Evolutionary conservation across 768 basidiomycete species (phyloP).

Genomic region (Boletus huronensis): DNA sequence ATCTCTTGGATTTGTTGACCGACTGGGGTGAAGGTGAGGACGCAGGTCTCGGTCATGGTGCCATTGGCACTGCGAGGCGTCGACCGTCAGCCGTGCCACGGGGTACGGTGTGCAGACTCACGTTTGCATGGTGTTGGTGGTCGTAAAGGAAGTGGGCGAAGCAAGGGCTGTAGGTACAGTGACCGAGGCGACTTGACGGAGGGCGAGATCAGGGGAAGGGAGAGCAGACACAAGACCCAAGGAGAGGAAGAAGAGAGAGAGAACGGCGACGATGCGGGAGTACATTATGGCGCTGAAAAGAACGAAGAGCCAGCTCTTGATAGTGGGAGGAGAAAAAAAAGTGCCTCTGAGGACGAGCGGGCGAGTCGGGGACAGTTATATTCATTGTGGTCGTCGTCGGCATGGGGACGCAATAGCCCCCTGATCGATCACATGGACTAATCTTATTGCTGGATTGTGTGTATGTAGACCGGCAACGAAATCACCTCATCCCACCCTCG

Average conservation of each 20-base stretch:
- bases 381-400: too few species aligned
- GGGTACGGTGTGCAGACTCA: conserved; percentile 25
- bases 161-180: conserved; percentile 22
- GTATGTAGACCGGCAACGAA: neutral
- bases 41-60: conserved; percentile 54
- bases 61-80: conserved; percentile 43
- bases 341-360: conserved; percentile 32
- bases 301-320: conserved; percentile 41
- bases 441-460: neutral
- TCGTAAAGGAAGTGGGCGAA: conserved; percentile 36
- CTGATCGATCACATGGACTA: neutral
- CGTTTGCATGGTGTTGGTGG: conserved; percentile 38
- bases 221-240: conserved; percentile 25
- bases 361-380: neutral
- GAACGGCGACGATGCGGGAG: conserved; percentile 13
- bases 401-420: conserved; percentile 18
- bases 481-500: conserved; percentile 60
- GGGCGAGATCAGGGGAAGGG: conserved; percentile 21
- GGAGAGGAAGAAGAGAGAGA: conserved; percentile 26
- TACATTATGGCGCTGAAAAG: conserved; percentile 24
- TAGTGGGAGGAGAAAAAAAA: conserved; percentile 12
- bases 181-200: conserved; percentile 21
- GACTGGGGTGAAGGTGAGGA: conserved; percentile 50
- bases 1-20: conserved; percentile 55
- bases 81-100: neutral